Percentiles rank a stretch among this genome's conserved stretches.
Evolutionary conservation across 352 stramenopile genomes (phyloP).

Genomic region (Globisporangium irregulare): DNA sequence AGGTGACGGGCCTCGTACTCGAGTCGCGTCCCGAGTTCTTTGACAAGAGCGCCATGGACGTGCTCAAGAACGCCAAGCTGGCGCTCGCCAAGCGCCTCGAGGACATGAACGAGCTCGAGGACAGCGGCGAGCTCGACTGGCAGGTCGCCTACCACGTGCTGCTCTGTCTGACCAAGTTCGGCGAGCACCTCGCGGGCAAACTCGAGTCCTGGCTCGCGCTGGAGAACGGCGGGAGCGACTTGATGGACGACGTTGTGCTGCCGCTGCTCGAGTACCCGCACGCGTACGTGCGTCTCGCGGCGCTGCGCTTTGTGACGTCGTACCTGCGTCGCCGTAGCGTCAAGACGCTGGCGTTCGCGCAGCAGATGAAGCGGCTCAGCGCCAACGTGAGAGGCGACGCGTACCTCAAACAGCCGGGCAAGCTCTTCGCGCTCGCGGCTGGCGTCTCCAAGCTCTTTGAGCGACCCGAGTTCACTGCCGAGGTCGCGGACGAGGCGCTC

Average conservation of each 20-base stretch:
- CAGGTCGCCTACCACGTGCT: conserved; percentile 63
- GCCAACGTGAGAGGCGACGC: conserved; percentile 30
- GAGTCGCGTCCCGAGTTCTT: conserved; percentile 73
- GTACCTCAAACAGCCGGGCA: conserved; percentile 53
- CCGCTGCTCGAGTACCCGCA: conserved; percentile 75
- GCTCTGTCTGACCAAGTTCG: conserved; percentile 59
- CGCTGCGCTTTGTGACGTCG: conserved; percentile 55
- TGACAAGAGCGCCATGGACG: conserved; percentile 47
- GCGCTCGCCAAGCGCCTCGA: conserved; percentile 37
- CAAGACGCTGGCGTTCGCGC: conserved; percentile 40
- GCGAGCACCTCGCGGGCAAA: conserved; percentile 48
- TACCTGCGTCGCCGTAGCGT: conserved; percentile 56
- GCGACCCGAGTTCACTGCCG: conserved; percentile 38
- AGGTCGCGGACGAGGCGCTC: conserved; percentile 59
- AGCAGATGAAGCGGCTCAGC: conserved; percentile 32
- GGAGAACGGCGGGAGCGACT: conserved; percentile 20
- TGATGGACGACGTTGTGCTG: conserved; percentile 51
- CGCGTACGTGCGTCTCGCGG: conserved; percentile 61
- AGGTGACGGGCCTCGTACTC: conserved; percentile 74
- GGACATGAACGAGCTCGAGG: conserved; percentile 41
- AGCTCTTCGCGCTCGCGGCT: conserved; percentile 60
- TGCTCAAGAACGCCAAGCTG: conserved; percentile 36
- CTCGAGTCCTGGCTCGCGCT: conserved; percentile 64
- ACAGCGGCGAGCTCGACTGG: conserved; percentile 51
- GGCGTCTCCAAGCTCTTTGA: conserved; percentile 72